Evolutionary conservation across 805 yeast species (phyloP).

Genomic region (Candida succiphila): DNA sequence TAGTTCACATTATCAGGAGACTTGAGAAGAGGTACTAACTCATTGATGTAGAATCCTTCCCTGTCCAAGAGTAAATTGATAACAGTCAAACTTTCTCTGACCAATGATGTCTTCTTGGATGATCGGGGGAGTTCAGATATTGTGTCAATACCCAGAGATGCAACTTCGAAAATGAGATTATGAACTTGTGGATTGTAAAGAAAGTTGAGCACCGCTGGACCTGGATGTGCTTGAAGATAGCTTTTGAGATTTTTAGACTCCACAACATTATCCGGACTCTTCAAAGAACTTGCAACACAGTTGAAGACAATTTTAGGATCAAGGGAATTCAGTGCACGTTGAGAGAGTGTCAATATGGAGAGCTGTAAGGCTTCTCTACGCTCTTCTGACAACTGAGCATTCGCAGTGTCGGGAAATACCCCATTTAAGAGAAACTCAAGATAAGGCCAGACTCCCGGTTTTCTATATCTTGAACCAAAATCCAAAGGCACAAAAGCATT

Average conservation of each 20-base stretch:
- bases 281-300: constrained; percentile 33
- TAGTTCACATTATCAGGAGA: constrained; percentile 27
- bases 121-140: constrained; percentile 28
- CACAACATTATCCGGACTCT: constrained; percentile 38
- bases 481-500: constrained; percentile 47
- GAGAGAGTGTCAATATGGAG: constrained; percentile 41
- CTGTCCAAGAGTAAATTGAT: constrained; percentile 35
- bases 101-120: constrained; percentile 25
- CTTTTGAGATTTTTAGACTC: constrained; percentile 32
- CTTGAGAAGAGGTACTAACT: constrained; percentile 40
- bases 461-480: constrained; percentile 53
- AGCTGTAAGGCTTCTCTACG: constrained; percentile 39
- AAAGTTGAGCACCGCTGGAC: constrained; percentile 51
- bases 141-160: constrained; percentile 51
- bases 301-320: constrained; percentile 42
- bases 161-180: constrained; percentile 43
- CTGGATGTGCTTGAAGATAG: constrained; percentile 60
- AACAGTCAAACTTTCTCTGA: constrained; percentile 32
- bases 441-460: constrained; percentile 71
- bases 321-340: constrained; percentile 36
- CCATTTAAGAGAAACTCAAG: constrained; percentile 62
- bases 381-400: constrained; percentile 23
- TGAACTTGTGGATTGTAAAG: constrained; percentile 53
- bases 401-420: constrained; percentile 45
- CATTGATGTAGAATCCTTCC: constrained; percentile 53